Evolutionary conservation across 768 basidiomycete genomes (phyloP).

Genomic region (Tulasnella sp.): DNA sequence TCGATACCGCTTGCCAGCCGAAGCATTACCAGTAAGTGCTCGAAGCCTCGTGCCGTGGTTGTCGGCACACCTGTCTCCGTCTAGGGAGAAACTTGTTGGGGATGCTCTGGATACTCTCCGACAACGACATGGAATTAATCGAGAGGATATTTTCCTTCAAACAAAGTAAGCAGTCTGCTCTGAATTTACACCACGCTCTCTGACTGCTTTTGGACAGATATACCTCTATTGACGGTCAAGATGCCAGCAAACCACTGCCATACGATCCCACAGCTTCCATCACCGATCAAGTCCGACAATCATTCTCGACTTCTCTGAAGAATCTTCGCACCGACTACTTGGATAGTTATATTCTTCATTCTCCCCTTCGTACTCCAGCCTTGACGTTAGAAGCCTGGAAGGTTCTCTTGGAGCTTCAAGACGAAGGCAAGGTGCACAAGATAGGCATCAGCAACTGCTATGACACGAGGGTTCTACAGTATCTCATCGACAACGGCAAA

Average conservation of each 20-base stretch:
- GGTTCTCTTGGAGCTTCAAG: slow-evolving; percentile 47
- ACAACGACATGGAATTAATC: slow-evolving; percentile 45
- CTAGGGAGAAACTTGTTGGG: slow-evolving; percentile 71
- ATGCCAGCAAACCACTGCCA: slow-evolving; percentile 54
- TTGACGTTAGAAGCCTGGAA: slow-evolving; percentile 62
- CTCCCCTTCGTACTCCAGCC: slow-evolving; percentile 46
- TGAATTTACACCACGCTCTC: neutral
- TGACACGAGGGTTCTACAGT: slow-evolving; percentile 43
- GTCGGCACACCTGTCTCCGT: neutral
- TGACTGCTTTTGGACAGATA: slow-evolving; percentile 35
- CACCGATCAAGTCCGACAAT: slow-evolving; percentile 47
- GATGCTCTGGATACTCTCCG: slow-evolving; percentile 49
- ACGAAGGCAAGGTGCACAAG: slow-evolving; percentile 44
- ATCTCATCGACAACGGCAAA: slow-evolving; percentile 40
- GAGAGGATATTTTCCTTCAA: slow-evolving; percentile 65
- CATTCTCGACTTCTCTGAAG: slow-evolving; percentile 49
- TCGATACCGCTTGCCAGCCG: slow-evolving; percentile 62
- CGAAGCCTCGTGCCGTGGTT: neutral
- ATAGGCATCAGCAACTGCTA: slow-evolving; percentile 77
- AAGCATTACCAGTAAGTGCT: slow-evolving; percentile 54
- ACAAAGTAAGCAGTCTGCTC: slow-evolving; percentile 46
- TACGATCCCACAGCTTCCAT: slow-evolving; percentile 49
- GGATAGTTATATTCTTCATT: slow-evolving; percentile 71
- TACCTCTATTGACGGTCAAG: slow-evolving; percentile 65
- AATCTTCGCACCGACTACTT: slow-evolving; percentile 64